Base-by-base conservation (phyloP, 495 filamentous ascomycete genomes). In the Amorphotheca resinae region DNA sequence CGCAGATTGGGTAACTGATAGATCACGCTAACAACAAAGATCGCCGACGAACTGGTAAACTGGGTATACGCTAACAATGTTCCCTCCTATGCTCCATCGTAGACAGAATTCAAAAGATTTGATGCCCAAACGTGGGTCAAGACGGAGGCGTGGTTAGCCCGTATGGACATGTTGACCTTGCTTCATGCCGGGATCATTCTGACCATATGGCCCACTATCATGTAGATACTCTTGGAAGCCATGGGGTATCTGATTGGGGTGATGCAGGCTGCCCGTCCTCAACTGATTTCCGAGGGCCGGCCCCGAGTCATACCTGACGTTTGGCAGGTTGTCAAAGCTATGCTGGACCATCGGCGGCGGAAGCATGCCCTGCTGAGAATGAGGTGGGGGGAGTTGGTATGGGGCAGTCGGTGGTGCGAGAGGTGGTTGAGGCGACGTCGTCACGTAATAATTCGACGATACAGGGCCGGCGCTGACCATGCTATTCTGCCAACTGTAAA, bases 161-260 rank as follows among this genome's bases (percentile, higher is more conserved):
- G 11, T 17, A 4, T 37, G 34, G 34, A 37, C 4, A 4, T 37
- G 14, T 5, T 42, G 49, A 1, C 38, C 33, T 2, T 52, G 42
- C 30, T 49, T 49, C 37, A 49, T 17, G 17, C 33, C 46, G 1
- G 42, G 14, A 9, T 54, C 47, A 14, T 46, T 20, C 4, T 42
- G 33, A 14, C 33, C 28, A 25, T 37, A 52, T 15, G 37, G 23
- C 14, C 25, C 18, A 12, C 12, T 14, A 14, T 48, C 44, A 16
- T 54, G 44, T 6, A 54, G 21, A 41, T 25, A 54, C 0, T 43
- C 41, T 14, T 45, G 18, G 22, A 43, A 48, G 15, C 38, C 22
- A 11, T 48, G 43, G 11, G 18, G 33, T 14, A 48, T 37, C 3
- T 43, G 47, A 22, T 54, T 42, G 7, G 45, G 50, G 38, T 53